Conservation (phyloP, 2,329 filamentous ascomycete genomes). For the Dendrostoma leiphaemia region DNA sequence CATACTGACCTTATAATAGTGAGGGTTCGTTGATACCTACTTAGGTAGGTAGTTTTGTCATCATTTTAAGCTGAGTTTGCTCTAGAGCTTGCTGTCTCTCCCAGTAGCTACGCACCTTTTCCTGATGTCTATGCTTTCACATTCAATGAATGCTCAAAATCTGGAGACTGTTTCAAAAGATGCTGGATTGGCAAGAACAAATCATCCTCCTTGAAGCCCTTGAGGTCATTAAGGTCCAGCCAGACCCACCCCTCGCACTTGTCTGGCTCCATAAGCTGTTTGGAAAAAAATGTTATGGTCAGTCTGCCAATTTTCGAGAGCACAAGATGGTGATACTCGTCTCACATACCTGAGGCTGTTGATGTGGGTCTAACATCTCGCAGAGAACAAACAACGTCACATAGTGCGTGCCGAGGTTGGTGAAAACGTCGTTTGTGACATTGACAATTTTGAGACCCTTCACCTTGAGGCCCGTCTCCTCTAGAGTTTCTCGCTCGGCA, state of each 20-base stretch:
- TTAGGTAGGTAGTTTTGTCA: no score
- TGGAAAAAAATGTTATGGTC: conserved; percentile 4
- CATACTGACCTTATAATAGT: no score
- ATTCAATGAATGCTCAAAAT: background rate
- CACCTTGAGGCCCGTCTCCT: conserved; percentile 67
- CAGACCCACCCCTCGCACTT: conserved; percentile 53
- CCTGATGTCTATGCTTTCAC: no score
- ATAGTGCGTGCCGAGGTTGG: conserved; percentile 64
- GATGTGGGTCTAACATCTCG: conserved; percentile 42
- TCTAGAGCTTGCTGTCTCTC: no score
- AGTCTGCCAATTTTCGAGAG: no score
- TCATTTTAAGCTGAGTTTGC: no score
- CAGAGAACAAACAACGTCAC: conserved; percentile 68
- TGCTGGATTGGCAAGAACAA: conserved; percentile 40
- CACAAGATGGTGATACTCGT: background rate
- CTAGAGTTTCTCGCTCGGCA: conserved; percentile 63
- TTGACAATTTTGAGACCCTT: conserved; percentile 51
- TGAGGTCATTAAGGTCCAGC: conserved; percentile 36
- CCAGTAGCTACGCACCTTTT: no score
- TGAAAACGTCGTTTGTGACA: conserved; percentile 67
- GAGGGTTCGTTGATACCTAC: no score
- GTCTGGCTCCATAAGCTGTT: conserved; percentile 42
- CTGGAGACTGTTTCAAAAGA: conserved; percentile 28
- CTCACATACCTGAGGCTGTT: conserved; percentile 54
- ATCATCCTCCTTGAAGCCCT: conserved; percentile 34